Conservation (phyloP, 768 basidiomycete species). For the Tubosaeta brunneosetosa region DNA sequence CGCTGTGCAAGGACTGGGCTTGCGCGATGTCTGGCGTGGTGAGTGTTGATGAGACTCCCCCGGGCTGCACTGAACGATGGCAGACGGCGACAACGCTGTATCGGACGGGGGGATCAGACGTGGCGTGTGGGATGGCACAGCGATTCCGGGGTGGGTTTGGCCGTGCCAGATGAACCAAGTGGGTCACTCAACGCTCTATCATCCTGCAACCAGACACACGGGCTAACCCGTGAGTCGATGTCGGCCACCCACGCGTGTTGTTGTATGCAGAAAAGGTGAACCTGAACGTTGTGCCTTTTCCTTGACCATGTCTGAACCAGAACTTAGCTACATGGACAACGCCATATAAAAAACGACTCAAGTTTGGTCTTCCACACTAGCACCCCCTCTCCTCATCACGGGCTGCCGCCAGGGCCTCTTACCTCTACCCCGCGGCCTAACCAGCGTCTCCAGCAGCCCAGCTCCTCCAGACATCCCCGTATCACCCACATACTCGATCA, state of each 20-base stretch:
- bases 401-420: conserved; percentile 48
- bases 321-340: conserved; percentile 69
- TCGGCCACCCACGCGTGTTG: conserved; percentile 43
- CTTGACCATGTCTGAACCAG: conserved; percentile 61
- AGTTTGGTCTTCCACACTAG: conserved; percentile 68
- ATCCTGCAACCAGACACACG: conserved; percentile 52
- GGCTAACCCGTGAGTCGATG: conserved; percentile 67
- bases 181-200: too few relatives aligned
- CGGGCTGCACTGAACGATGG: conserved; percentile 1
- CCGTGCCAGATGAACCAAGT: too few relatives aligned
- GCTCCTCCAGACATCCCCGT: conserved; percentile 52
- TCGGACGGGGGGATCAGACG: conserved; percentile 56
- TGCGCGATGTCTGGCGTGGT: conserved; percentile 64
- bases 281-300: conserved; percentile 21
- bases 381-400: conserved; percentile 54
- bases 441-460: conserved; percentile 45
- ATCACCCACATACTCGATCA: conserved; percentile 65
- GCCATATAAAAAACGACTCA: conserved; percentile 80
- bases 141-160: conserved; percentile 64
- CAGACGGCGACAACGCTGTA: conserved; percentile 58
- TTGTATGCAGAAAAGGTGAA: conserved; percentile 61
- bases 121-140: conserved; percentile 69
- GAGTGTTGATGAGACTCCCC: conserved; percentile 5
- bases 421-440: conserved; percentile 43
- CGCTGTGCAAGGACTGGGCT: conserved; percentile 72